phyloP scores from a whole-genome alignment of 106 monocot genomes.

The Acanthochlamys bracteata region DNA sequence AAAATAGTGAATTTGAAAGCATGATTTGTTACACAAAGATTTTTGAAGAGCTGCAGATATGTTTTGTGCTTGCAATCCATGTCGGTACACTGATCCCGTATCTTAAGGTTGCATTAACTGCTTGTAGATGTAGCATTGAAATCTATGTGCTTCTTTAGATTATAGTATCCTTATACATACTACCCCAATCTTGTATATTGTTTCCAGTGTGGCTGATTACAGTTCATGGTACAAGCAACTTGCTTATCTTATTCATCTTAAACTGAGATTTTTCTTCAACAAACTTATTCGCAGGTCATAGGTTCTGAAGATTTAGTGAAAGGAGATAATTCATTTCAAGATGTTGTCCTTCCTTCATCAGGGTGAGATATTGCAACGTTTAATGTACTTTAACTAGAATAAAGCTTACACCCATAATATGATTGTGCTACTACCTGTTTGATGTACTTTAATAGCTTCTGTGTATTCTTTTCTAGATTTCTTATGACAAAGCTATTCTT shows the following conservation, averaged over 20 bases:
- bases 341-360: conserved; percentile 97
- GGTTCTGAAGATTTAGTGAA: conserved; percentile 48
- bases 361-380: conserved; percentile 38
- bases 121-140: too few relatives aligned
- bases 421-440: conserved; percentile 12
- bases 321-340: conserved; percentile 70
- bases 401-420: neutral
- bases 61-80: neutral
- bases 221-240: too few relatives aligned
- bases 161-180: too few relatives aligned
- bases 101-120: too few relatives aligned
- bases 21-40: too few relatives aligned
- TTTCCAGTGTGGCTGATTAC: too few relatives aligned
- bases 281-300: conserved; percentile 37
- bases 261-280: neutral
- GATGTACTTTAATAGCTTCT: neutral
- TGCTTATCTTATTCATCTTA: too few relatives aligned
- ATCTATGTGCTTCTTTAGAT: too few relatives aligned
- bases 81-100: neutral
- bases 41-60: neutral
- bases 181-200: too few relatives aligned
- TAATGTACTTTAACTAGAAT: neutral
- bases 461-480: too few relatives aligned
- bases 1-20: too few relatives aligned
- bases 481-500: too few relatives aligned